Percentiles rank a stretch among this genome's conserved stretches.
Conservation (phyloP, 768 basidiomycete species). For the Agaricus subrufescens region DNA sequence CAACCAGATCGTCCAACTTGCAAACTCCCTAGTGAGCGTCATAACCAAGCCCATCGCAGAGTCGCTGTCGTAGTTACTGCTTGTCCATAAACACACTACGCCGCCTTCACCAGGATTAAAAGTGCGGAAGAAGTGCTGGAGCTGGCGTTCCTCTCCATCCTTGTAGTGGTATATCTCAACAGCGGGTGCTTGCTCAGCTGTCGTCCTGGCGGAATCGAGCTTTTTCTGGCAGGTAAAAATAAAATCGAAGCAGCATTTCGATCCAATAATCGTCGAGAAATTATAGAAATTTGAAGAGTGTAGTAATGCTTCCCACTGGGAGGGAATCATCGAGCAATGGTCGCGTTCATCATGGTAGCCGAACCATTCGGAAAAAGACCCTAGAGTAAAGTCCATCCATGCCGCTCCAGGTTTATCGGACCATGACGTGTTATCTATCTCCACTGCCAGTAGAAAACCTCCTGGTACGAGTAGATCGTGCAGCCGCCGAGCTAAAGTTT, state of each 20-base stretch:
- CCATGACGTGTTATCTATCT: not conserved
- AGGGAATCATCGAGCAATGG: not conserved
- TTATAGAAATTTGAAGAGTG: not conserved
- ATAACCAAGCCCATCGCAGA: constrained; percentile 26
- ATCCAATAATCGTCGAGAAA: not conserved
- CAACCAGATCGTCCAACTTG: constrained; percentile 22
- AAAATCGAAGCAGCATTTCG: constrained; percentile 10
- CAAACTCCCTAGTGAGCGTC: constrained; percentile 25
- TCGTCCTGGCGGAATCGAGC: no score
- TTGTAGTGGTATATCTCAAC: constrained; percentile 7
- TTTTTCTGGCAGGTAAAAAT: constrained; percentile 10
- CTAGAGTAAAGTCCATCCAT: constrained; percentile 1
- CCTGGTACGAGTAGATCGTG: not conserved
- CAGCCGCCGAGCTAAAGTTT: not conserved
- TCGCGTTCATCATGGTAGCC: not conserved
- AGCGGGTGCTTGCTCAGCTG: not conserved
- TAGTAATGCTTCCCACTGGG: not conserved
- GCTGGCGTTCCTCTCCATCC: constrained; percentile 15
- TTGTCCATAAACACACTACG: not conserved
- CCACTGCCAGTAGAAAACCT: not conserved
- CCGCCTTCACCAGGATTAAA: not conserved
- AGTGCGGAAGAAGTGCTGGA: constrained; percentile 11
- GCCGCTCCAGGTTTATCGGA: not conserved
- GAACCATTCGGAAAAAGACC: constrained; percentile 3
- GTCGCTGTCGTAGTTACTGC: constrained; percentile 24